Evolutionary conservation across 768 basidiomycete species (phyloP).

Genomic region (Chlorophyllum brunneum): DNA sequence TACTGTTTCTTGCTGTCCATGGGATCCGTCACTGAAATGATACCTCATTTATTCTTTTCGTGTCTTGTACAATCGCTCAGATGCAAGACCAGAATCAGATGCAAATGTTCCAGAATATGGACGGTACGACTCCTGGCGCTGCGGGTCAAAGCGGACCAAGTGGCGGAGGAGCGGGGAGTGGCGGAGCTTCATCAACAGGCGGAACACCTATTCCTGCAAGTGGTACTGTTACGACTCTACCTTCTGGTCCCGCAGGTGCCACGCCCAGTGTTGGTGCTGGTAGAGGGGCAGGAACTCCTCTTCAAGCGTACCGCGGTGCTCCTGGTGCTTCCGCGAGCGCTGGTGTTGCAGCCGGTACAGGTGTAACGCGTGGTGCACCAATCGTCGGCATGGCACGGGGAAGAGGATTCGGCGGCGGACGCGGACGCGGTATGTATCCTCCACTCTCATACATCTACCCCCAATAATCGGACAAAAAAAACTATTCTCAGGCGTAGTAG

Average conservation of each 20-base stretch:
- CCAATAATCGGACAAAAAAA: too few relatives aligned
- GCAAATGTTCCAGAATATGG: constrained; percentile 69
- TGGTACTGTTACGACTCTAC: background rate
- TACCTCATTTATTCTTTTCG: background rate
- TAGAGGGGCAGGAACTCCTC: constrained; percentile 17
- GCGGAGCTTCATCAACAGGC: background rate
- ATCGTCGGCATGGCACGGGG: constrained; percentile 34
- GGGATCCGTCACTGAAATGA: constrained; percentile 12
- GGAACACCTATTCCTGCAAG: constrained; percentile 5
- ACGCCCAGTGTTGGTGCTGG: background rate
- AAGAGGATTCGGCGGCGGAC: constrained; percentile 37
- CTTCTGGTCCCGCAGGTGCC: background rate
- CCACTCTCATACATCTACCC: background rate
- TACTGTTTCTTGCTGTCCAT: background rate
- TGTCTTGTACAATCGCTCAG: background rate
- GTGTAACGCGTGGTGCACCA: constrained; percentile 34
- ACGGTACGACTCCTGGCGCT: constrained; percentile 24
- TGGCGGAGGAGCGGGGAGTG: constrained; percentile 14
- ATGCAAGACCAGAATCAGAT: constrained; percentile 55
- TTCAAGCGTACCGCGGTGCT: constrained; percentile 22
- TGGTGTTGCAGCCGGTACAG: constrained; percentile 24
- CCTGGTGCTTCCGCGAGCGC: background rate
- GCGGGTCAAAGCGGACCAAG: constrained; percentile 36
- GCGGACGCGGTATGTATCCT: constrained; percentile 33
- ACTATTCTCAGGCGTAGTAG: constrained; percentile 33